Percentiles rank a stretch among this genome's conserved stretches.
phyloP scores from a whole-genome alignment of 805 yeast species.

The Lachancea thermotolerans region DNA sequence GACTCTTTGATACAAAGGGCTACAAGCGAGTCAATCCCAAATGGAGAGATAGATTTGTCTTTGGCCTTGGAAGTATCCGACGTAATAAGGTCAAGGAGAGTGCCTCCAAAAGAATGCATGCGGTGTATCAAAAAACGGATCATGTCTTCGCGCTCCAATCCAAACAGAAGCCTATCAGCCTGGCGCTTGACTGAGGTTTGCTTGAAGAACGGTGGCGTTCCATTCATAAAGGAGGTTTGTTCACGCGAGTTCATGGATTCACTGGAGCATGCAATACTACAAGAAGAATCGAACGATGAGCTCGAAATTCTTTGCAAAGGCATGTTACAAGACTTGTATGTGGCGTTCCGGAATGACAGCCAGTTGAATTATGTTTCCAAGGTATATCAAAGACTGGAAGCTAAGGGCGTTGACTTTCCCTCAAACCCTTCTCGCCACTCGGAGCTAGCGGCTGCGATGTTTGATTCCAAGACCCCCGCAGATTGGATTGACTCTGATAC shows the following conservation, averaged over 20 bases:
- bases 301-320: conserved; percentile 57
- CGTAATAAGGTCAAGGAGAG: conserved; percentile 70
- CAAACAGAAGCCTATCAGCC: conserved; percentile 70
- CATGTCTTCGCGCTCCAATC: conserved; percentile 51
- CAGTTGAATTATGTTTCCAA: conserved; percentile 60
- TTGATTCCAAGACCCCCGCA: conserved; percentile 90
- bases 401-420: conserved; percentile 67
- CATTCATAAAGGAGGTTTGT: conserved; percentile 71
- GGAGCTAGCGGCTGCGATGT: conserved; percentile 42
- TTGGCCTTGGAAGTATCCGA: conserved; percentile 83
- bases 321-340: conserved; percentile 70
- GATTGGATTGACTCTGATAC: conserved; percentile 96
- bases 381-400: conserved; percentile 50
- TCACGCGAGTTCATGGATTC: conserved; percentile 84
- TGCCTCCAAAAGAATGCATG: conserved; percentile 78
- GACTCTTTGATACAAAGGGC: conserved; percentile 67
- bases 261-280: conserved; percentile 42
- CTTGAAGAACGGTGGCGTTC: conserved; percentile 87
- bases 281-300: conserved; percentile 38
- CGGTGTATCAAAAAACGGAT: conserved; percentile 72
- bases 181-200: conserved; percentile 77
- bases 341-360: conserved; percentile 60
- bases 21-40: conserved; percentile 84
- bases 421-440: conserved; percentile 16
- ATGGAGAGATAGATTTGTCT: conserved; percentile 77